Evolutionary conservation across 2,329 filamentous ascomycete species (phyloP).

Genomic region (Ceratocystiopsis sp.): DNA sequence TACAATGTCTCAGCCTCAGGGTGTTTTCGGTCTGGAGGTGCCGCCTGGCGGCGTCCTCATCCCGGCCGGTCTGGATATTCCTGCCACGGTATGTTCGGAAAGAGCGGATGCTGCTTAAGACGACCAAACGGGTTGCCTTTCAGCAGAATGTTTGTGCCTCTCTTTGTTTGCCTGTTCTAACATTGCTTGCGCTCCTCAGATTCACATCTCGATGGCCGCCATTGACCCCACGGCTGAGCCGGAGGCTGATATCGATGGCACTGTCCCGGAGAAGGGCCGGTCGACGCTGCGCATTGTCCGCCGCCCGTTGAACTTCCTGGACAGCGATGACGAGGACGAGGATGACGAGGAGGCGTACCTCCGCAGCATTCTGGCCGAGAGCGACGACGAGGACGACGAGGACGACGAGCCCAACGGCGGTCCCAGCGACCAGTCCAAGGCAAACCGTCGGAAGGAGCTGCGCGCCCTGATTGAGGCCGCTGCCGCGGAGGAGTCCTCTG

Average conservation of each 20-base stretch:
- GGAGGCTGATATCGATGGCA: conserved; percentile 45
- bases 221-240: conserved; percentile 74
- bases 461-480: conserved; percentile 61
- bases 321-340: conserved; percentile 38
- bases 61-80: conserved; percentile 60
- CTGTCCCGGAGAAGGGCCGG: conserved; percentile 46
- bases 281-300: conserved; percentile 88
- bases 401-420: conserved; percentile 72
- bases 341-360: conserved; percentile 47
- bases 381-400: conserved; percentile 33
- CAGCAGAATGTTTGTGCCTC: not conserved
- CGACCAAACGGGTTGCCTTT: no score
- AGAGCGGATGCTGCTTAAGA: no score
- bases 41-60: conserved; percentile 71
- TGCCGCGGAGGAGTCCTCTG: conserved; percentile 36
- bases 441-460: conserved; percentile 58
- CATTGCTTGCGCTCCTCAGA: conserved; percentile 31
- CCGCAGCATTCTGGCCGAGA: conserved; percentile 32
- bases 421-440: conserved; percentile 79
- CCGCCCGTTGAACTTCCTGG: conserved; percentile 31
- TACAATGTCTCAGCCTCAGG: conserved; percentile 9
- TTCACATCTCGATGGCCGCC: conserved; percentile 96
- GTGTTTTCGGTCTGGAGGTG: conserved; percentile 76
- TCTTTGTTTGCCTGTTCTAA: not conserved
- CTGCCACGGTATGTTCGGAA: conserved; percentile 55